A percentile compares a stretch with the other conserved stretches of the same genome.
Evolutionary conservation across 306 rosid species (phyloP).

Genomic region (Fagus crenata): DNA sequence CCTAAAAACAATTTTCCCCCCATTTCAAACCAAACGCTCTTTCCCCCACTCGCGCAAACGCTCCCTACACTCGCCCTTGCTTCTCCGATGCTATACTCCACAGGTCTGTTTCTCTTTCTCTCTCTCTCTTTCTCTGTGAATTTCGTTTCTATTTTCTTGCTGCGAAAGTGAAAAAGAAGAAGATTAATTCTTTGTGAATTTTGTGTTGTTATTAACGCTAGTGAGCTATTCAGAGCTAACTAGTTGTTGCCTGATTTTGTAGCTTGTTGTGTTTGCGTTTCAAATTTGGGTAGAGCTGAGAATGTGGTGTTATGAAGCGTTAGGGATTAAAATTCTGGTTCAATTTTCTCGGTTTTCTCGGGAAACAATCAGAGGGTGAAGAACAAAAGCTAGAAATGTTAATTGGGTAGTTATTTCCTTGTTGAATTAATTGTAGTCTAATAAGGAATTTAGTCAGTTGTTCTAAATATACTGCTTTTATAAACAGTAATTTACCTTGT

Average conservation of each 20-base stretch:
- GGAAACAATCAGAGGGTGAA: not conserved
- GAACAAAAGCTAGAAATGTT: not conserved
- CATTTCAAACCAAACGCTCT: conserved; percentile 1
- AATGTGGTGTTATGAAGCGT: not conserved
- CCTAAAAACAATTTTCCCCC: conserved; percentile 11
- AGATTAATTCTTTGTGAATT: no score
- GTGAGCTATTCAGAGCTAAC: not conserved
- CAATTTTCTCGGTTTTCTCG: not conserved
- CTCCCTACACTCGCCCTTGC: conserved; percentile 6
- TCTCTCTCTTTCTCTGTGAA: not conserved
- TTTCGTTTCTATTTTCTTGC: no score
- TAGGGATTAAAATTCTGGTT: not conserved
- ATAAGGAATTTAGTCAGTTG: not conserved
- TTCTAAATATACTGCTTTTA: not conserved
- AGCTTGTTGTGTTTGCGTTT: not conserved
- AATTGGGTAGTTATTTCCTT: not conserved
- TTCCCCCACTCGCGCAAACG: conserved; percentile 8
- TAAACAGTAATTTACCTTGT: not conserved
- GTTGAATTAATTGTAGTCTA: not conserved
- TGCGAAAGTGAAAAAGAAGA: no score
- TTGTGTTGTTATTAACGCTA: no score
- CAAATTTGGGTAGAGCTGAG: not conserved
- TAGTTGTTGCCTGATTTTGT: not conserved
- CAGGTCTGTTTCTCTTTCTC: not conserved
- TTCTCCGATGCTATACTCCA: conserved; percentile 13